Base-by-base conservation (phyloP, 176 grass and related monocot species). In the Oryza glaberrima region DNA sequence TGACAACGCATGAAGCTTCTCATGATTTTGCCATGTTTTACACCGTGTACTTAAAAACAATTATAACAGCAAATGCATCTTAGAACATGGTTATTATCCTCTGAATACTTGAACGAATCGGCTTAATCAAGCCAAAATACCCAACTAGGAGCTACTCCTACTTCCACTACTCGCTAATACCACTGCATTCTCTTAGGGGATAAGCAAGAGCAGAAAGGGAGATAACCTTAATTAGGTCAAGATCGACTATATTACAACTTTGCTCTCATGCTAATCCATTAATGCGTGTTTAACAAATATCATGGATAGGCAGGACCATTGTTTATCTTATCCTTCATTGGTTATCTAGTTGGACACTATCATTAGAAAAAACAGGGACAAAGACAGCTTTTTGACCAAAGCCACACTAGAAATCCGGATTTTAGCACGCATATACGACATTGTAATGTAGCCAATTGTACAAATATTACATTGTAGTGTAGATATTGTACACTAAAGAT, bases 181-280 rank as follows among this genome's bases (percentile, higher is more conserved):
- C 20, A 44, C 43, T 71, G 1, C 41, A 65, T 23, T 89, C 82
- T 79, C 82, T 89, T 86, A 65, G 54, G 9, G 68, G 85, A 88
- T 83, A 91, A 91, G 88, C 61, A 85, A 83, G 68, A 78, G 72
- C 82, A 69, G 52, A 72, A 79, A 25, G 81, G 61, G 76, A 4
- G 49, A 69, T 34, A 61, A 17, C 65, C 68, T 77, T 6, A 45
- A 32, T 79, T 73, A 58, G 26, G 61, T 88, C 83, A 79, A 83
- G 69, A 49, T 77, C 40, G 17, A 75, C n/a, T 56, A 66, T 63
- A 10, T 51, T 17, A 68, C 67, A 76, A 77, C 74, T 75, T 86
- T 79, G 63, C 67, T 82, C 63, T 54, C 60, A 81, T 60, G 48
- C 73, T 78, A 65, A 66, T 82, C 67, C 86, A 23, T 11, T 82